Base-by-base conservation (phyloP, 805 yeast species). In the Starmerella powellii region DNA sequence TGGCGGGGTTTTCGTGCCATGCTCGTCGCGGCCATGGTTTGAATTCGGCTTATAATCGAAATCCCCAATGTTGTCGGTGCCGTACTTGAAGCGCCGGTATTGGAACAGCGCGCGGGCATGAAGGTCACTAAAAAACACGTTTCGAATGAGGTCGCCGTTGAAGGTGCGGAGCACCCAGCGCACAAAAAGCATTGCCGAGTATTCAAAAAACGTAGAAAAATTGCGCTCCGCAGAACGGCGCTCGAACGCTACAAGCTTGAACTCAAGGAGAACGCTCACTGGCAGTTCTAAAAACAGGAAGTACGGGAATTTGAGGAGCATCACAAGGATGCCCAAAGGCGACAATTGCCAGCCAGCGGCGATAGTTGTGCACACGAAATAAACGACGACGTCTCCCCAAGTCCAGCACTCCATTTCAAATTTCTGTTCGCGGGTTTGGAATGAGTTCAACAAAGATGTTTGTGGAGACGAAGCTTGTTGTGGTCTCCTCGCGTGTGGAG, bases 21-120 rank as follows among this genome's bases (percentile, higher is more conserved):
- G 6, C 15, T 19, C 34, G 5, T 19, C 12, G 23, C 6, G 5
- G n/a, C 11, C 8, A 5, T 6, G 17, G 4, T 8, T 20, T 10
- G 24, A 11, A 6, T 40, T 38, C 19, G 41, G 41, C 15, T 40
- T 41, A 37, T 41, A 46, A 8, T 29, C 40, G 27, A 54, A 40
- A 43, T 58, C 63, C 11, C 63, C 62, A 16, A 59, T 45, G 29
- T 49, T 50, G 6, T 54, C 57, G 6, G 53, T 49, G 16, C 64
- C 63, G 34, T 54, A 50, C 21, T 60, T 55, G 38, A 52, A 48
- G 27, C 51, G 41, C 15, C 65, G 54, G 29, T 51, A 46, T 13
- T 33, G 28, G 42, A 40, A 55, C 38, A 60, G 26, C 16, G 41
- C n/a, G 13, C 53, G 53, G 10, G 56, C 49, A 6, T 37, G 42